A percentile compares a stretch with the other conserved stretches of the same genome.
phyloP scores from a whole-genome alignment of 2,329 filamentous ascomycete species.

The Aspergillus bombycis region DNA sequence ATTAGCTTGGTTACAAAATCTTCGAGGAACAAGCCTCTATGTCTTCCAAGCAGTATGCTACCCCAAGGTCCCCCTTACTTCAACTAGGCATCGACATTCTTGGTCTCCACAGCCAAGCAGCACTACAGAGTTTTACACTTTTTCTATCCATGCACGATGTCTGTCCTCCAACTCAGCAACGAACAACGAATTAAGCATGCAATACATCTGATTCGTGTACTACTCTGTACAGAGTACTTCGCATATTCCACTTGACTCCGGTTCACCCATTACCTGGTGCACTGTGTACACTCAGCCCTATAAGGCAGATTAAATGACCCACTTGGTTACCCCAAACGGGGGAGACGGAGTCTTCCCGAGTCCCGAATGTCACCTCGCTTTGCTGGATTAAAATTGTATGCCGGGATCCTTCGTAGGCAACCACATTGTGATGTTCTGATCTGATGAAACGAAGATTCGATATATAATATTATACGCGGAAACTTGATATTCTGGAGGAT shows the following conservation, averaged over 20 bases:
- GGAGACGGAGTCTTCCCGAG: not conserved
- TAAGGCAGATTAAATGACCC: not conserved
- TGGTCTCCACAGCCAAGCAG: not conserved
- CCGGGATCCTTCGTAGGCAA: not conserved
- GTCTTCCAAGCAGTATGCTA: not conserved
- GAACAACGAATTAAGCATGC: not conserved
- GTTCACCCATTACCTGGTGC: not conserved
- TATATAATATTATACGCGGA: not conserved
- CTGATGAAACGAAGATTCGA: too few relatives aligned
- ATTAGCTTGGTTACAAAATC: not conserved
- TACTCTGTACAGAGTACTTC: not conserved
- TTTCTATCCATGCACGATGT: not conserved
- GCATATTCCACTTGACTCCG: not conserved
- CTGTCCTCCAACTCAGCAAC: not conserved
- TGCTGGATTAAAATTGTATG: not conserved
- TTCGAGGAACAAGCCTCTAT: not conserved
- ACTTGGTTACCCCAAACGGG: not conserved
- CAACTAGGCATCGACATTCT: slow-evolving; percentile 5
- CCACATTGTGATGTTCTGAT: not conserved
- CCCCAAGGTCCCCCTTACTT: not conserved
- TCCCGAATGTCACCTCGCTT: not conserved
- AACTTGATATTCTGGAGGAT: not conserved
- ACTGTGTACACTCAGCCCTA: not conserved
- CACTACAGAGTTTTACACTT: not conserved
- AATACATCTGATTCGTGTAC: not conserved